Percentiles rank a stretch among this genome's conserved stretches.
These are phyloP conservation scores for Arthrobotrys pseudoclavata DNA, from an alignment of 2,329 filamentous ascomycete genomes.

Conservation along the genomic window DNA sequence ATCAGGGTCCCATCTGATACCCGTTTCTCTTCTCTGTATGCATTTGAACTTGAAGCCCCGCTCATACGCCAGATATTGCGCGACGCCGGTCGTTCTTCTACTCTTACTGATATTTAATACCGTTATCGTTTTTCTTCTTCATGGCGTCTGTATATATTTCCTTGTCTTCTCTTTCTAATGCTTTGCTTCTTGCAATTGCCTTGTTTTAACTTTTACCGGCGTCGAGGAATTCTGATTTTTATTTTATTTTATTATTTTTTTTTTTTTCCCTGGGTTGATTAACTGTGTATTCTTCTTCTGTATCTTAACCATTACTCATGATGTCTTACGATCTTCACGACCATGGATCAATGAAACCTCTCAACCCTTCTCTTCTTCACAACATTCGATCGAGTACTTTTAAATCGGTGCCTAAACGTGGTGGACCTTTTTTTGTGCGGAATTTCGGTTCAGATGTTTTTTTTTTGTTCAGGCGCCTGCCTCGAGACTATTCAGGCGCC, in stretches of 20 bases:
- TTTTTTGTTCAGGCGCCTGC: too few species aligned
- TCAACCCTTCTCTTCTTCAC: slow-evolving; percentile 19
- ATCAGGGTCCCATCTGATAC: neutral
- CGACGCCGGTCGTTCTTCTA: slow-evolving; percentile 16
- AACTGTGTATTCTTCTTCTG: slow-evolving; percentile 15
- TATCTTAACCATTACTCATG: slow-evolving; percentile 34
- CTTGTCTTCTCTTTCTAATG: neutral
- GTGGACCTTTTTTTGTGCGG: neutral
- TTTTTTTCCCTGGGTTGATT: neutral
- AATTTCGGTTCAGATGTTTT: too few species aligned
- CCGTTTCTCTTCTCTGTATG: slow-evolving; percentile 21
- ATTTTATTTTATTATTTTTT: too few species aligned
- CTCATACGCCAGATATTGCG: slow-evolving; percentile 13
- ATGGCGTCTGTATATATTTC: slow-evolving; percentile 15
- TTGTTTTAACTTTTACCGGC: slow-evolving; percentile 38
- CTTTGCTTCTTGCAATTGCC: neutral
- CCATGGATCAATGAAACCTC: slow-evolving; percentile 36
- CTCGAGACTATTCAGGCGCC: too few species aligned
- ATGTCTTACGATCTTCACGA: slow-evolving; percentile 36
- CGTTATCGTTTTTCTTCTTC: neutral
- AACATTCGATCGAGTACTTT: neutral
- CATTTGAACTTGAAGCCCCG: slow-evolving; percentile 8
- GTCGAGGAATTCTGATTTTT: slow-evolving; percentile 18
- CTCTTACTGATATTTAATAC: slow-evolving; percentile 14
- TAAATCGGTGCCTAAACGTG: neutral